Base-by-base conservation (phyloP, 2,329 filamentous ascomycete genomes). In the Penicillium sp. region DNA sequence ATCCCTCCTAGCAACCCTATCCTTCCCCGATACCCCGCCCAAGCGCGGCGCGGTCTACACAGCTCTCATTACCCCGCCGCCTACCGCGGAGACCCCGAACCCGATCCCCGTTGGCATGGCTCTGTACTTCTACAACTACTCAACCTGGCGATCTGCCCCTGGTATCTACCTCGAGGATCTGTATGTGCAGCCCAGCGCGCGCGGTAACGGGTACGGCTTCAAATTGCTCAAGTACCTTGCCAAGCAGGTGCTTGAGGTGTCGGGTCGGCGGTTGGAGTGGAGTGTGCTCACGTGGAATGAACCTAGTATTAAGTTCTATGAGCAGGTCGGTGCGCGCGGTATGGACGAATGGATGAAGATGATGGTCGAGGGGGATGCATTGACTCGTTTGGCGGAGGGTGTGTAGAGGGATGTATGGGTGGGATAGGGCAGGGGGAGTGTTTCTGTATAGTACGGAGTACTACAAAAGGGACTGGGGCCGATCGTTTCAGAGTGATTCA, bases 161-260 rank as follows among this genome's bases (percentile, higher is more conserved):
- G 93, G 93, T 3, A 89, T 99, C 68, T 96, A 95, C 73, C 86
- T 97, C 37, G 93, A 97, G 73, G 93, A 97, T 69, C 78, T 97
- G n/a, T 96, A 87, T 67, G 90, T 99, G 39, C 81, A 85, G 63
- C 81, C 85, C 1, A 77, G 77, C 42, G 86, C 88, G 65, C 80
- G 94, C 4, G 86, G 86, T 34, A 84, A 83, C 58, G 92, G 92
- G 0, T 96, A 93, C 69, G 93, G 92, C 38, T 89, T 87, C 73
- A 77, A 80, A 64, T 73, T 97, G 68, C 78, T 97, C 46, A 83
- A 83, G 58, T 84, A 85, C 62, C 76, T 97, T 69, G 93, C 92
- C n/a, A 84, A 83, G 67, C 89, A 96, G 77, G 86, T 91, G 3
- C 68, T 89, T 50, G 81, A 82, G 50, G 87, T 92, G 60, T 80